Percentiles rank a stretch among this genome's conserved stretches.
These are phyloP conservation scores for Phialophora expanda DNA, from an alignment of 2,329 filamentous ascomycete species.

Conservation along the genomic window DNA sequence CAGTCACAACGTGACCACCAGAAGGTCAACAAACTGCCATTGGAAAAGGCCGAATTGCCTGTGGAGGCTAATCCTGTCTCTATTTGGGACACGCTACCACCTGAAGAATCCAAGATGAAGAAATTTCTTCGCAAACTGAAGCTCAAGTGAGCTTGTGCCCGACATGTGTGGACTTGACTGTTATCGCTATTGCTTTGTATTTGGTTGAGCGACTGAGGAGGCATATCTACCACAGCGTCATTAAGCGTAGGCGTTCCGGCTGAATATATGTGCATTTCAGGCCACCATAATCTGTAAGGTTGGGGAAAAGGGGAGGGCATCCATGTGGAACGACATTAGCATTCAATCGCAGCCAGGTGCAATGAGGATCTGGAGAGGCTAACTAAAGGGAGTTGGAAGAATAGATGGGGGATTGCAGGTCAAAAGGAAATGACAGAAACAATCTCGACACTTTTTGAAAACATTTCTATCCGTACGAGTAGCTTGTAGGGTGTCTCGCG, in stretches of 20 bases:
- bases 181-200: slow-evolving; percentile 11
- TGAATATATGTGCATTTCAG: slow-evolving; percentile 1
- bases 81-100: slow-evolving; percentile 52
- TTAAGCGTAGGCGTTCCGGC: slow-evolving; percentile 31
- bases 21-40: slow-evolving; percentile 62
- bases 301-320: neutral
- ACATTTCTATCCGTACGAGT: neutral
- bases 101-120: slow-evolving; percentile 48
- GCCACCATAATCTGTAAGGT: neutral
- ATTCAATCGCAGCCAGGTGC: neutral
- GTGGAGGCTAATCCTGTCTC: slow-evolving; percentile 50
- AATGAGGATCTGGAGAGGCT: neutral
- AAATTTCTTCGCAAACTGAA: slow-evolving; percentile 53
- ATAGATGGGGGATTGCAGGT: neutral
- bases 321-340: neutral
- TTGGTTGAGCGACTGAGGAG: slow-evolving; percentile 4
- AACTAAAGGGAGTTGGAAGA: neutral
- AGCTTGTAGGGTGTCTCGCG: neutral
- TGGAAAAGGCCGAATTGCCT: slow-evolving; percentile 61
- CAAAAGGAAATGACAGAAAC: neutral
- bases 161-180: neutral
- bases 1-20: slow-evolving; percentile 68
- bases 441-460: neutral
- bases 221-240: slow-evolving; percentile 10
- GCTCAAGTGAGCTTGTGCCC: slow-evolving; percentile 26